Base-by-base conservation (phyloP, 2,329 filamentous ascomycete species). In the Mariannaea elegans region DNA sequence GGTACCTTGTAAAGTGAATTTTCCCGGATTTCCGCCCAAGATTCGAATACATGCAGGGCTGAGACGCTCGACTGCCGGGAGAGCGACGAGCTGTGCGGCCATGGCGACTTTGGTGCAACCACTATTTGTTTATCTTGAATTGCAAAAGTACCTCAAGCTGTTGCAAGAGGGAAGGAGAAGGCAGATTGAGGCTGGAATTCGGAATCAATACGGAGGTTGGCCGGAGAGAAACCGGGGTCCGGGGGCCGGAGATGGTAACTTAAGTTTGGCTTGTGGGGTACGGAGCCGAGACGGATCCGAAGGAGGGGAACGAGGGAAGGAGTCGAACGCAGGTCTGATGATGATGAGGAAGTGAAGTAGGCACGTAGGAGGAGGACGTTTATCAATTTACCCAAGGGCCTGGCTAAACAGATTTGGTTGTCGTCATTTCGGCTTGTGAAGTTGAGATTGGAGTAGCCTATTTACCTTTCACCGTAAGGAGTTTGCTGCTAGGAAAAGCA, bases 11-110 rank as follows among this genome's bases (percentile, higher is more conserved):
- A 90, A 78, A 4, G 86, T 84, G 71, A 88, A 89, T 81, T 97
- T 97, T 72, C 91, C 87, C 12, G 95, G 94, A 76, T 99, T 99
- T 8, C 91, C 93, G 59, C 90, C 95, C 16, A 98, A 82, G 62
- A 99, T 91, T 56, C 95, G 87, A 63, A 97, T 90, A 42, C 94
- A 90, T 13, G 85, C 81, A 18, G 90, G 85, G 72, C 91, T 94
- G 54, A 98, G 82, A 61, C 90, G 87, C 76, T 94, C 88, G 49
- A 97, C 85, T 61, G 90, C 87, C 4, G 89, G 88, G 13, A 98
- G 83, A 16, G 83, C 75, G 24, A 86, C 82, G 7, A 93, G 82
- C 63, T 85, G 82, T 32, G 82, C 78, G 56, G 86, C 82, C 88
- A 91, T 92, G 24, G 65, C 36, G 29, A 36, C 14, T 13, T 9